Base-by-base conservation (phyloP, 108 stramenopile genomes). In the Schizochytrium sp. region DNA sequence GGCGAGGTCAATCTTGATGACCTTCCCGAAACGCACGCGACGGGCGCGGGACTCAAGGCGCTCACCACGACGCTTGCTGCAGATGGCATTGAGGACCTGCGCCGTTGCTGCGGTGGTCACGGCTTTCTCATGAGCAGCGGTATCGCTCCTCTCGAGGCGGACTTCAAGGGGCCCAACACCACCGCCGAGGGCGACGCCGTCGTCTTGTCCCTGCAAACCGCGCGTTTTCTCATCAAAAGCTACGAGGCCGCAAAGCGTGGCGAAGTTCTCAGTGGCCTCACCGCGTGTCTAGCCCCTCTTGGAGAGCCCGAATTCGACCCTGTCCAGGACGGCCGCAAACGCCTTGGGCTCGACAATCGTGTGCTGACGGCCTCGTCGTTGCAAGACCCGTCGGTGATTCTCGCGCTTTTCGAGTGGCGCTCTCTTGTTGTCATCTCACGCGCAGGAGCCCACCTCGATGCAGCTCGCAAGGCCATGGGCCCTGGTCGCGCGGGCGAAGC, bases 81-180 rank as follows among this genome's bases (percentile, higher is more conserved):
- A 16, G 76, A 83, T 23, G 76, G 76, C 48, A 83, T 83, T 34
- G 76, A 83, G 23, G 76, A 83, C 51, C 28, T 83, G 51, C 76
- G 76, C 43, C 76, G 76, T 8, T 83, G 76, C 51, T 83, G 76
- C 28, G 76, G 76, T 16, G 76, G 76, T 6, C 76, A 83, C 28
- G 76, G 76, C 6, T 83, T 83, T 23, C 76, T 83, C 4, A 83
- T 83, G 76, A 53, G 48, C 28, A 83, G 76, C 4, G 76, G 76
- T 18, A 83, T 83, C n/a, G 76, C 76, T 6, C 48, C 76, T 12
- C 45, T 83, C 51, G 76, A 83, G 51, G 76, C 76, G 10, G 76
- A 83, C 28, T 83, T 83, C 76, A 83, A 83, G 76, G 76, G 76
- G 12, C 76, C 76, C 25, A 83, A 83, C 51, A 53, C 76, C 51